phyloP scores from a whole-genome alignment of 306 rosid species.

The Potentilla sterilis region DNA sequence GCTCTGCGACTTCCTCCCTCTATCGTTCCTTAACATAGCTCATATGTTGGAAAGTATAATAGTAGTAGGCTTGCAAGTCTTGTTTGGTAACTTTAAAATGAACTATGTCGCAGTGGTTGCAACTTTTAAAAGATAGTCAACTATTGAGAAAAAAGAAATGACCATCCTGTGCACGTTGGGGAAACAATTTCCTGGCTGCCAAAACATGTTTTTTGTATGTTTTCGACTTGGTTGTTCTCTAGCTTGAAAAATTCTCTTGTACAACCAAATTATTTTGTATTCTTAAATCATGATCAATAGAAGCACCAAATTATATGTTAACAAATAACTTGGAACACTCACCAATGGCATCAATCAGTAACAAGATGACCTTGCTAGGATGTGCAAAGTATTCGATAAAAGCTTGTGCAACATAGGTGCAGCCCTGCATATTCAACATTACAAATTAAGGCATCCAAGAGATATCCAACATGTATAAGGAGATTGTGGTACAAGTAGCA shows the following conservation, averaged over 20 bases:
- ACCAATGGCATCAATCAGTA: conserved; percentile 89
- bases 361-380: conserved; percentile 56
- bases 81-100: neutral
- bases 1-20: neutral
- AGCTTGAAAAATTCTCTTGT: neutral
- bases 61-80: neutral
- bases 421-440: conserved; percentile 59
- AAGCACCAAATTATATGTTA: neutral
- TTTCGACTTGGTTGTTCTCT: neutral
- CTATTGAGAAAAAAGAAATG: neutral
- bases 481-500: neutral
- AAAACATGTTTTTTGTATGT: neutral
- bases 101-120: neutral
- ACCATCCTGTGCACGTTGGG: neutral
- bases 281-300: neutral
- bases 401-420: conserved; percentile 50
- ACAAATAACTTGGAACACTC: conserved; percentile 23
- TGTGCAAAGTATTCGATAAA: conserved; percentile 50
- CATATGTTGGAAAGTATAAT: neutral
- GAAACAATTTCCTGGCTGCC: neutral
- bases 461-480: neutral
- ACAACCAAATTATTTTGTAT: neutral
- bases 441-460: conserved; percentile 22
- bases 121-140: neutral
- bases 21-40: neutral